Evolutionary conservation across 331 rosid genomes (phyloP).

Genomic region (Acacia concinna): DNA sequence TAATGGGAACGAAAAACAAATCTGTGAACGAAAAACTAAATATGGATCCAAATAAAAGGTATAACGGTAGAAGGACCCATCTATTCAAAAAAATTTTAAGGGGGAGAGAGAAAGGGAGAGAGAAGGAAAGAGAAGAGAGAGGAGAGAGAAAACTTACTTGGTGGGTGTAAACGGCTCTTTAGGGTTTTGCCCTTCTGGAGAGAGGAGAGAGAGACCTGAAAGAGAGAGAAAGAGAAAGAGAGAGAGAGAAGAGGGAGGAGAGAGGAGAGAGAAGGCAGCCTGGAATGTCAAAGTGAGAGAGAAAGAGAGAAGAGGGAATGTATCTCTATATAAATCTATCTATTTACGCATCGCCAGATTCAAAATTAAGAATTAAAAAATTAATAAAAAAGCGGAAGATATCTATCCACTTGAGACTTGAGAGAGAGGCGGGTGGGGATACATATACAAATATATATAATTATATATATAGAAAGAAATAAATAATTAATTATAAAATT

Average conservation of each 20-base stretch:
- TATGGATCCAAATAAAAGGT: slow-evolving; percentile 48
- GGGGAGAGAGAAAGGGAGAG: slow-evolving; percentile 37
- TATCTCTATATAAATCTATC: not conserved
- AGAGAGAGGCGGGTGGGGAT: not conserved
- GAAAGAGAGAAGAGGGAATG: slow-evolving; percentile 30
- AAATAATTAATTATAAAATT: not conserved
- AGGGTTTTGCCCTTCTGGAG: slow-evolving; percentile 74
- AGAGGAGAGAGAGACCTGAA: slow-evolving; percentile 56
- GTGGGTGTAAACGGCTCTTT: slow-evolving; percentile 75
- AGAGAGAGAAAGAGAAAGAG: slow-evolving; percentile 48
- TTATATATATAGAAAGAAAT: not conserved
- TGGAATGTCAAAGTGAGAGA: slow-evolving; percentile 17
- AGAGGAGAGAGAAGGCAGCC: slow-evolving; percentile 34
- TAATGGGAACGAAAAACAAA: slow-evolving; percentile 29
- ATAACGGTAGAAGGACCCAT: slow-evolving; percentile 74
- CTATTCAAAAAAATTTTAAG: slow-evolving; percentile 54
- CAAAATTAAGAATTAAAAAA: not conserved
- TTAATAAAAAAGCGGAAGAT: slow-evolving; percentile 16
- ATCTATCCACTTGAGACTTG: slow-evolving; percentile 42
- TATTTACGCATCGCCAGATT: not conserved
- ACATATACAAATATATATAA: not conserved
- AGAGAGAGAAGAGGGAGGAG: slow-evolving; percentile 36
- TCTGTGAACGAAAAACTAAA: slow-evolving; percentile 27
- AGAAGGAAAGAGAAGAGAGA: slow-evolving; percentile 35
- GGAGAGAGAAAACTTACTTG: slow-evolving; percentile 83